These are phyloP conservation scores for Aspergillus quadrilineatus DNA, from an alignment of 2,329 filamentous ascomycete genomes.

Conservation along the genomic window DNA sequence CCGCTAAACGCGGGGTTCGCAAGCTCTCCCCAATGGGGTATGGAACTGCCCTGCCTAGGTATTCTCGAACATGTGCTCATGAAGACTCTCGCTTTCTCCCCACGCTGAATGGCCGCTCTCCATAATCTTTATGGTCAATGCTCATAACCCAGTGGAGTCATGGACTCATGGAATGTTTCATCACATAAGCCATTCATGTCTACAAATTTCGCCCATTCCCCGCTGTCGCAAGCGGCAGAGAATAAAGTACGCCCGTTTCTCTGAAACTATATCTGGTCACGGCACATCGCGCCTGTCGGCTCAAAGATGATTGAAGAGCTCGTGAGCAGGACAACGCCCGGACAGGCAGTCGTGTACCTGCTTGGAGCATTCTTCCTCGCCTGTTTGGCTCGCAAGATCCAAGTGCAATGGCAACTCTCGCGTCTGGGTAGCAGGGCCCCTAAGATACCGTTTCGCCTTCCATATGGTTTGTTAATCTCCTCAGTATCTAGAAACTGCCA, in stretches of 20 bases:
- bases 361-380: constrained; percentile 42
- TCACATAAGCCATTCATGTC: not conserved
- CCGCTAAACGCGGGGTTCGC: constrained; percentile 22
- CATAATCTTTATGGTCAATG: not conserved
- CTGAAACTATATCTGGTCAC: not conserved
- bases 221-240: not conserved
- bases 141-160: constrained; percentile 1
- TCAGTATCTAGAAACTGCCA: not conserved
- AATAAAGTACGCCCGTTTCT: not conserved
- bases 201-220: not conserved
- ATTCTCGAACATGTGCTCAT: constrained; percentile 6
- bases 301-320: constrained; percentile 52
- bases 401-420: constrained; percentile 30
- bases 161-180: not conserved
- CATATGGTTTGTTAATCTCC: constrained; percentile 32
- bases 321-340: constrained; percentile 47
- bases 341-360: constrained; percentile 39
- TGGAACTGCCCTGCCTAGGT: not conserved
- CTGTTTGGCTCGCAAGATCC: constrained; percentile 30
- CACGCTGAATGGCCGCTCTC: constrained; percentile 1
- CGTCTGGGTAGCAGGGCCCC: constrained; percentile 39
- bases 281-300: constrained; percentile 27
- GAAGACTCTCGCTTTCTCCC: not conserved
- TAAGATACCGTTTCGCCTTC: constrained; percentile 33
- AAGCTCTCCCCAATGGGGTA: constrained; percentile 19